Evolutionary conservation across 768 basidiomycete genomes (phyloP).

Genomic region (Crepidotus variabilis): DNA sequence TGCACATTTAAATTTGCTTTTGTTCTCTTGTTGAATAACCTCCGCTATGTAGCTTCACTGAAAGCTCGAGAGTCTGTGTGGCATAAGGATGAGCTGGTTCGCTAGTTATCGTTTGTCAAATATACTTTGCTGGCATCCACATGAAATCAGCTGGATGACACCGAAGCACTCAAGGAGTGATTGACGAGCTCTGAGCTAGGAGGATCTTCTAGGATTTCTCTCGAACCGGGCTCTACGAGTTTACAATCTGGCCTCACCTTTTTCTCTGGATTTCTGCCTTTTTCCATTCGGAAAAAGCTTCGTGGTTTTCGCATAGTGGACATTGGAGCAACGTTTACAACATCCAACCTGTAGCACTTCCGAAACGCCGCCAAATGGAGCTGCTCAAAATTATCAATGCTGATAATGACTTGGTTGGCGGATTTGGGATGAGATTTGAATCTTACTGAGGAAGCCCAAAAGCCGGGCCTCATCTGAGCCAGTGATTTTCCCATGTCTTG

Average conservation of each 20-base stretch:
- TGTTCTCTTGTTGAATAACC: too few relatives aligned
- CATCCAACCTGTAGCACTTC: neutral
- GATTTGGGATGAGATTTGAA: constrained; percentile 16
- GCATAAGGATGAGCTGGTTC: neutral
- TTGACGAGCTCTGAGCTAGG: constrained; percentile 24
- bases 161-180: constrained; percentile 20
- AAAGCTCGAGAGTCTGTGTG: neutral
- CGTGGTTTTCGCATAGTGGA: too few relatives aligned
- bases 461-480: constrained; percentile 7
- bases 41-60: too few relatives aligned
- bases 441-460: constrained; percentile 10
- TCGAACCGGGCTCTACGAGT: constrained; percentile 8
- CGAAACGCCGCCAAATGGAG: constrained; percentile 1
- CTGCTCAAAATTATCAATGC: constrained; percentile 6
- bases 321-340: neutral
- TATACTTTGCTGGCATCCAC: neutral
- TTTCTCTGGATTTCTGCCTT: too few relatives aligned
- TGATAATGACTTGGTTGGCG: constrained; percentile 13
- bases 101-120: neutral
- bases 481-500: constrained; percentile 1
- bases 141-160: constrained; percentile 17
- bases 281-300: too few relatives aligned
- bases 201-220: constrained; percentile 21
- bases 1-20: too few relatives aligned
- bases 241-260: neutral